Evolutionary conservation across 139 green algal genomes (phyloP).

Genomic region (Mesotaenium endlicherianum): DNA sequence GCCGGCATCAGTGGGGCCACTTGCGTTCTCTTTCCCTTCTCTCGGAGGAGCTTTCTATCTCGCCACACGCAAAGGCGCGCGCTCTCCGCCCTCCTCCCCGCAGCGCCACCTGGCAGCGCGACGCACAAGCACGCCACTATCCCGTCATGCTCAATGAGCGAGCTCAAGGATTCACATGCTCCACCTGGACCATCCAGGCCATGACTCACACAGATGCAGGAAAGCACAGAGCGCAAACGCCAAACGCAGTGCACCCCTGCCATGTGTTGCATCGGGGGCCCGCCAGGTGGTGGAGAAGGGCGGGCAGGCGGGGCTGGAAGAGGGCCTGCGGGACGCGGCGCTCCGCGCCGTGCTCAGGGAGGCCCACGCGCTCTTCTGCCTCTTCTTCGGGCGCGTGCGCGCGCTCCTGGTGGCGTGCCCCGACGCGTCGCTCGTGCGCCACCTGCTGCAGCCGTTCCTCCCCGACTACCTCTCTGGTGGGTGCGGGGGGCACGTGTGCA

Average conservation of each 20-base stretch:
- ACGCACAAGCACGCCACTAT: no score
- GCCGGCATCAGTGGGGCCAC: no score
- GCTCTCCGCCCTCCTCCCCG: no score
- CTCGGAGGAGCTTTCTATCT: no score
- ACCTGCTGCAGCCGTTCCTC: not conserved
- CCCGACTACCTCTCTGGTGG: slow-evolving; percentile 17
- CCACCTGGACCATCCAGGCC: no score
- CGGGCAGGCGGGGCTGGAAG: not conserved
- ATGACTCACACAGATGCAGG: not conserved
- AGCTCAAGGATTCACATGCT: no score
- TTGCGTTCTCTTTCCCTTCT: no score
- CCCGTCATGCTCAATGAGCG: no score
- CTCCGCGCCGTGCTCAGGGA: slow-evolving; percentile 5
- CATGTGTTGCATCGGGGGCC: not conserved
- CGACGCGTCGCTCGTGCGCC: not conserved
- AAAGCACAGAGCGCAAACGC: not conserved
- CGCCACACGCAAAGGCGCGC: no score
- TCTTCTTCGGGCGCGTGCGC: slow-evolving; percentile 10
- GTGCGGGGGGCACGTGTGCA: no score
- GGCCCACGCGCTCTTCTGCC: slow-evolving; percentile 11
- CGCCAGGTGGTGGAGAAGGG: not conserved
- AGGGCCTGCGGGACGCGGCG: not conserved
- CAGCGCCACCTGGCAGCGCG: no score
- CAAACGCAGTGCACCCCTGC: not conserved
- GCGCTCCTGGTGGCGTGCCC: not conserved